These are phyloP conservation scores for Tricholoma sp. DNA, from an alignment of 768 basidiomycete genomes.

Conservation along the genomic window DNA sequence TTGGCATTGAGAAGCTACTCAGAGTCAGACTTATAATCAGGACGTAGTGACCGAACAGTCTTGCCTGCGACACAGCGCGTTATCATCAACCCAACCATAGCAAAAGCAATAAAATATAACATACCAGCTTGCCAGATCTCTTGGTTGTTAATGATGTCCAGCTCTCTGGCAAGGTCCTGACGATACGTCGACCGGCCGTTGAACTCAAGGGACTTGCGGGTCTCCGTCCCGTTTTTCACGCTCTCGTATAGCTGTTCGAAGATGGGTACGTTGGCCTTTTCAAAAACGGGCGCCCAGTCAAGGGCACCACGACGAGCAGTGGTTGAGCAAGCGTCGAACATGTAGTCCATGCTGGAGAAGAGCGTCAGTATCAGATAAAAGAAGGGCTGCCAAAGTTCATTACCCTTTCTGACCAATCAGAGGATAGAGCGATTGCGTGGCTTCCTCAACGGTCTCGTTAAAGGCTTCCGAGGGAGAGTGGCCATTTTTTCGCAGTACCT, in stretches of 20 bases:
- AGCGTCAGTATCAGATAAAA: background rate
- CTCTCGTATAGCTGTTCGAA: conserved; percentile 95
- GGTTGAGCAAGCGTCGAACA: conserved; percentile 99
- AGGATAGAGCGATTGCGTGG: conserved; percentile 98
- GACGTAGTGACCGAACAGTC: conserved; percentile 83
- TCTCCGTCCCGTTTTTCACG: conserved; percentile 94
- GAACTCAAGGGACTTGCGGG: conserved; percentile 94
- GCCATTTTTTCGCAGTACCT: conserved; percentile 93
- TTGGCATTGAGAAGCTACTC: conserved; percentile 7
- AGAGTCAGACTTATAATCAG: conserved; percentile 72
- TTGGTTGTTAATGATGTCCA: conserved; percentile 93
- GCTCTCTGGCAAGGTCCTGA: conserved; percentile 85
- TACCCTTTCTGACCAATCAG: conserved; percentile 93
- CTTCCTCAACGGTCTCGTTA: conserved; percentile 99
- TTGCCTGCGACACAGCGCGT: conserved; percentile 53
- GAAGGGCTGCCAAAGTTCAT: conserved; percentile 18
- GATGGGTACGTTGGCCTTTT: conserved; percentile 89
- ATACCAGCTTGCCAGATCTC: conserved; percentile 96
- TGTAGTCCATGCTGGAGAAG: conserved; percentile 85
- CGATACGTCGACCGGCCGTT: conserved; percentile 92
- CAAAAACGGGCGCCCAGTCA: conserved; percentile 98
- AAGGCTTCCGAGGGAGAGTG: conserved; percentile 98
- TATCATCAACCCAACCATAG: background rate
- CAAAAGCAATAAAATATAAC: conserved; percentile 15
- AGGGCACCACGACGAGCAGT: conserved; percentile 98